These are phyloP conservation scores for Wickerhamomyces hampshirensis DNA, from an alignment of 805 yeast genomes.

Conservation along the genomic window DNA sequence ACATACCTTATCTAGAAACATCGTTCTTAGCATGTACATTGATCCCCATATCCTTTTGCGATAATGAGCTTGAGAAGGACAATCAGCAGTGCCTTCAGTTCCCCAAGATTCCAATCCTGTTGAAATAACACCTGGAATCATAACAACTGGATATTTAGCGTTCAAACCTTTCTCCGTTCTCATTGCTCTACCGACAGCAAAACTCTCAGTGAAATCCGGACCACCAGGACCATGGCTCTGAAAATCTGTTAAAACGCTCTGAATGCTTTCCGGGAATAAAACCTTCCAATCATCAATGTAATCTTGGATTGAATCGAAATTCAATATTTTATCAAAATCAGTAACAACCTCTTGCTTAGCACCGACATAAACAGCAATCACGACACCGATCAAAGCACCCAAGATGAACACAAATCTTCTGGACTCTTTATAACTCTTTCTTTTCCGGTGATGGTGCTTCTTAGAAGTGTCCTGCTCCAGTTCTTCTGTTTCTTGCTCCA, in stretches of 20 bases:
- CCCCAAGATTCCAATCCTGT: conserved; percentile 97
- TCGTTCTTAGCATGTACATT: conserved; percentile 87
- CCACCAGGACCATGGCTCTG: conserved; percentile 21
- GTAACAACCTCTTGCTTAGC: conserved; percentile 37
- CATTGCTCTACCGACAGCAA: conserved; percentile 79
- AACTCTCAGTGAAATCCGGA: conserved; percentile 67
- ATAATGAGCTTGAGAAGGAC: conserved; percentile 82
- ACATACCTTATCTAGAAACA: conserved; percentile 87
- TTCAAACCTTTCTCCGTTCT: conserved; percentile 43
- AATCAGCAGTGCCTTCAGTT: conserved; percentile 63
- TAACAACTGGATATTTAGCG: conserved; percentile 72
- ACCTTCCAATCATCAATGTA: conserved; percentile 71
- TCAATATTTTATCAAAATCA: conserved; percentile 19
- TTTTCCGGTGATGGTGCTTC: neutral
- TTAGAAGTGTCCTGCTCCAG: neutral
- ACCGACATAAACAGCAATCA: conserved; percentile 60
- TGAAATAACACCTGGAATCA: conserved; percentile 95
- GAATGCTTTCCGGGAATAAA: conserved; percentile 61
- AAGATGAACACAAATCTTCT: conserved; percentile 57
- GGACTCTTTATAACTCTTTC: conserved; percentile 25
- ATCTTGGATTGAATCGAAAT: conserved; percentile 47
- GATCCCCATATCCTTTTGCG: conserved; percentile 96
- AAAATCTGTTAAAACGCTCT: conserved; percentile 54
- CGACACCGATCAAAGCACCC: conserved; percentile 71
- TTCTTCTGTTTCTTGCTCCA: neutral